Evolutionary conservation across 2,329 filamentous ascomycete species (phyloP).

Genomic region (Diaporthe humulicola): DNA sequence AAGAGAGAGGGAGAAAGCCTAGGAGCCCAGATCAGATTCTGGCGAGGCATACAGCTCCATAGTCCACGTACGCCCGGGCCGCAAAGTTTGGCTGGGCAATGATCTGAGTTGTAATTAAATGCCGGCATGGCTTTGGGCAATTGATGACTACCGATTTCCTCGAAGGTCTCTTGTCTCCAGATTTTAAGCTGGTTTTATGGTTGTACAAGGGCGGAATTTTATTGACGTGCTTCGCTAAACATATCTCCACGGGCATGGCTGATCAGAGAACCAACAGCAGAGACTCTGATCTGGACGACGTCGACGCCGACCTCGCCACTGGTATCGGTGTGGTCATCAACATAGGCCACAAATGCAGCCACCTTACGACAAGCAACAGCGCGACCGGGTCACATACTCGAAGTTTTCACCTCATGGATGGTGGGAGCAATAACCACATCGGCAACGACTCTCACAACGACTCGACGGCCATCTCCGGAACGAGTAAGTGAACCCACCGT

Average conservation of each 20-base stretch:
- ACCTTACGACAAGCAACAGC: background rate
- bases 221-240: background rate
- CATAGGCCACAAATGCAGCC: background rate
- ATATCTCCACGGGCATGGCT: background rate
- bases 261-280: background rate
- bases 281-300: background rate
- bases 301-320: background rate
- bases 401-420: background rate
- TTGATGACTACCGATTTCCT: background rate
- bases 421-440: background rate
- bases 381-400: background rate
- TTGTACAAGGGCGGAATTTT: background rate
- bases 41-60: background rate
- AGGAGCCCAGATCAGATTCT: background rate
- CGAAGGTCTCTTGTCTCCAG: background rate
- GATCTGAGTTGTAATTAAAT: background rate
- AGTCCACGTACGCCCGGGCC: background rate
- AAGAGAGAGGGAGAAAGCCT: background rate
- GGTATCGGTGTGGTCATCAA: slow-evolving; percentile 2
- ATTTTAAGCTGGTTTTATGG: background rate
- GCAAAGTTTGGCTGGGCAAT: background rate
- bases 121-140: background rate
- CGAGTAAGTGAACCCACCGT: background rate
- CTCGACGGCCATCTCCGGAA: background rate
- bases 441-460: background rate